Base-by-base conservation (phyloP, 345 rosid species). In the Microcos paniculata region DNA sequence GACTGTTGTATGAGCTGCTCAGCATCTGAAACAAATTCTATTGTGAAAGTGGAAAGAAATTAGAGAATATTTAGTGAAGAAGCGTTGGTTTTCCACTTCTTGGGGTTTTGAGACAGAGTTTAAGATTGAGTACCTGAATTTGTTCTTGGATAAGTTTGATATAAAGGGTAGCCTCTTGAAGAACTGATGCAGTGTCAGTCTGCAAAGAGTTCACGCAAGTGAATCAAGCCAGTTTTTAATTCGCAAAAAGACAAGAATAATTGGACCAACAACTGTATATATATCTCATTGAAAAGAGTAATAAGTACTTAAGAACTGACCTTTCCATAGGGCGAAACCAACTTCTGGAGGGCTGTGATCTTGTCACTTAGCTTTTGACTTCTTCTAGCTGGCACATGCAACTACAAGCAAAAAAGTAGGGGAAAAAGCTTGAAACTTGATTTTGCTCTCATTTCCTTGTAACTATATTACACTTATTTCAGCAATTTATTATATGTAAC, bases 311-410 rank as follows among this genome's bases (percentile, higher is more conserved):
- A 33, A 24, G 10, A 65, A 67, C 76, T 40, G 45, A 88, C 95
- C 89, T 90, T 90, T 71, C 95, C 95, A 79, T 85, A 90, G 51
- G 95, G 90, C 28, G 95, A 90, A 19, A 90, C 95, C 80, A 90
- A 65, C 84, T 90, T 88, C 21, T 90, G 95, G 24, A 90, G 87
- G 66, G 90, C 77, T 61, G 95, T 90, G 68, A 90, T 79, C 64
- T 84, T 90, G 78, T 90, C 91, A 59, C 88, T 85, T 43, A 90
- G 81, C 83, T 86, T 88, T 67, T 88, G 92, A 79, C 87, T 90
- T n/a, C 33, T 70, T 79, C 82, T 86, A 24, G 72, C 57, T 3
- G 90, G 87, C 64, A 80, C 72, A 79, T 86, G 85, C 28, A 81
- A 23, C 65, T 80, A 45, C 62, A 61, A 77, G 1, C 21, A 28